A percentile compares a stretch with the other conserved stretches of the same genome.
Evolutionary conservation across 148 eudicot genomes (phyloP).

Genomic region (Chenopodium berlandieri): DNA sequence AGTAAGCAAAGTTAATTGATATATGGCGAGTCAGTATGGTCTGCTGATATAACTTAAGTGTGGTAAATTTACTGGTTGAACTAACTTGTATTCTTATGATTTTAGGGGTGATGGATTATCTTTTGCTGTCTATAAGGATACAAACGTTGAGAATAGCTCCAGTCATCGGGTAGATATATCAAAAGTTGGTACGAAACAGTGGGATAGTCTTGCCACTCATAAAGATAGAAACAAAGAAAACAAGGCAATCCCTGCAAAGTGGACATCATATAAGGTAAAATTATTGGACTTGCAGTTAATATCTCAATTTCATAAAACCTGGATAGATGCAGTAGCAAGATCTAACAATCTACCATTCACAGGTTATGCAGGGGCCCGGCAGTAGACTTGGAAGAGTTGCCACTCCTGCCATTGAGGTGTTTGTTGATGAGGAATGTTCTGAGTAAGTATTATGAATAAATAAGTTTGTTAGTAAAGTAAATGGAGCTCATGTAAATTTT

Average conservation of each 20-base stretch:
- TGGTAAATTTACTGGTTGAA: neutral
- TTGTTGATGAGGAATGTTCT: conserved; percentile 70
- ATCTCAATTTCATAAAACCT: neutral
- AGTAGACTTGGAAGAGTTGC: conserved; percentile 45
- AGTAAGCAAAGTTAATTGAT: conserved; percentile 37
- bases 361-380: conserved; percentile 67
- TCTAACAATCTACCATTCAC: conserved; percentile 17
- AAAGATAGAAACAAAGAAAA: conserved; percentile 95
- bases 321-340: neutral
- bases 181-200: conserved; percentile 45
- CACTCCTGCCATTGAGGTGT: conserved; percentile 61
- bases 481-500: neutral
- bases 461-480: neutral
- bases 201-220: conserved; percentile 79
- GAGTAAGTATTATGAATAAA: conserved; percentile 44
- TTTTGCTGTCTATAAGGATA: conserved; percentile 60
- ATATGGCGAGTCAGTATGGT: neutral
- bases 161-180: conserved; percentile 37
- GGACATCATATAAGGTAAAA: conserved; percentile 76
- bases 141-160: conserved; percentile 30
- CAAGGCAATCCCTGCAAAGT: conserved; percentile 73
- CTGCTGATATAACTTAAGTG: neutral
- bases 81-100: conserved; percentile 11
- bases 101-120: conserved; percentile 50
- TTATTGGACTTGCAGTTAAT: neutral